A percentile compares a stretch with the other conserved stretches of the same genome.
These are phyloP conservation scores for Elongisporangium anandrum DNA, from an alignment of 352 stramenopile genomes.

Conservation along the genomic window DNA sequence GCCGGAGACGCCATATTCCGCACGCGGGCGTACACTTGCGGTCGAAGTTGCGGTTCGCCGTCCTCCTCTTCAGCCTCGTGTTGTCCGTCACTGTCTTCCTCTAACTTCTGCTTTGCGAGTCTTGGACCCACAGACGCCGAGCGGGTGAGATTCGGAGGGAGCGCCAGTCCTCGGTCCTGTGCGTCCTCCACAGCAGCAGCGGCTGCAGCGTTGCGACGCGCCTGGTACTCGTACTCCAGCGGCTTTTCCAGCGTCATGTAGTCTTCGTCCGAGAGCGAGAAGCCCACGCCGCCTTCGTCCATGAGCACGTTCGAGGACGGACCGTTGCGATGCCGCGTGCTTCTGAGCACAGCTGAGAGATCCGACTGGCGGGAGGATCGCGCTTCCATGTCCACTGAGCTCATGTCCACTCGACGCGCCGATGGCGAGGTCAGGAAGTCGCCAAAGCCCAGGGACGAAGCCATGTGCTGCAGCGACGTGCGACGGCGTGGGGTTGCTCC, in stretches of 20 bases:
- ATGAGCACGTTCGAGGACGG: constrained; percentile 10
- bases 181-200: no score
- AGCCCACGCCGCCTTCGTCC: constrained; percentile 23
- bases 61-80: background rate
- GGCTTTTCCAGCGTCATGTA: constrained; percentile 59
- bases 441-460: constrained; percentile 11
- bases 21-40: constrained; percentile 7
- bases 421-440: constrained; percentile 21
- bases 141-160: no score
- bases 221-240: constrained; percentile 10
- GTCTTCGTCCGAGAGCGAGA: constrained; percentile 65
- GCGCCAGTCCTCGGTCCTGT: no score
- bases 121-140: no score
- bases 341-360: constrained; percentile 13
- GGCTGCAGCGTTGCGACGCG: no score
- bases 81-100: no score
- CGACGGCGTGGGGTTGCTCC: constrained; percentile 5
- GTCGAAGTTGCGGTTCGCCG: constrained; percentile 4
- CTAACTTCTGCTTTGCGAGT: no score
- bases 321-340: constrained; percentile 15
- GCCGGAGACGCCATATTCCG: constrained; percentile 46
- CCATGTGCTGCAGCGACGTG: constrained; percentile 6
- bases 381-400: constrained; percentile 14
- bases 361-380: constrained; percentile 20
- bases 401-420: constrained; percentile 5